phyloP scores from a whole-genome alignment of 2,329 filamentous ascomycete genomes.

The Pyrenochaeta sp. region DNA sequence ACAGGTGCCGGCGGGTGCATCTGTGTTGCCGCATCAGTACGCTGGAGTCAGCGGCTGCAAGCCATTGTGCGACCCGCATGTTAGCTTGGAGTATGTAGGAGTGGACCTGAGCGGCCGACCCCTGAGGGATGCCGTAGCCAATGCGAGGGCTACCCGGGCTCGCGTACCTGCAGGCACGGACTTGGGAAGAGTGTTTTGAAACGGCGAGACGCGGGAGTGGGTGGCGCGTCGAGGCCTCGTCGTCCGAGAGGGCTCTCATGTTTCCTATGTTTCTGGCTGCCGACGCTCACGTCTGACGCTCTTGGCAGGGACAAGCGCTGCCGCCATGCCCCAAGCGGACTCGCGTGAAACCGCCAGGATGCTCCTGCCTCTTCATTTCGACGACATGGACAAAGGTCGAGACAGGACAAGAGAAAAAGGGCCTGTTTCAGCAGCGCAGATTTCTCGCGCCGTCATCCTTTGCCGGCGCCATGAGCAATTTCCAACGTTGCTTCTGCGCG shows the following conservation, averaged over 20 bases:
- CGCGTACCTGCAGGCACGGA: constrained; percentile 13
- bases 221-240: constrained; percentile 19
- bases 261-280: constrained; percentile 27
- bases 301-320: too few species aligned
- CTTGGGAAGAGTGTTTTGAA: constrained; percentile 33
- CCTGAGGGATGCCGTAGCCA: constrained; percentile 31
- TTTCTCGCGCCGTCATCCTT: constrained; percentile 1
- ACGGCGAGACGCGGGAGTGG: constrained; percentile 28
- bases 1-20: constrained; percentile 19
- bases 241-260: constrained; percentile 16
- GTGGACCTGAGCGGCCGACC: constrained; percentile 23
- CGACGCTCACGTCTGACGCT: constrained; percentile 12
- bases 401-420: too few species aligned
- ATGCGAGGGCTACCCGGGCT: constrained; percentile 26
- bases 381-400: constrained; percentile 10
- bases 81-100: constrained; percentile 12
- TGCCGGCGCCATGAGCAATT: background rate
- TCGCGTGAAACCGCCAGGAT: constrained; percentile 29
- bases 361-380: constrained; percentile 4
- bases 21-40: constrained; percentile 24
- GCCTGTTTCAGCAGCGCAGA: constrained; percentile 16
- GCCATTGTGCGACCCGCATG: constrained; percentile 32
- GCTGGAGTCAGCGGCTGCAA: constrained; percentile 27
- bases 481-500: background rate
- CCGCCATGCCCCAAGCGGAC: constrained; percentile 18